Base-by-base conservation (phyloP, 208 protist species). In the Vickermania ingenoplastis region DNA sequence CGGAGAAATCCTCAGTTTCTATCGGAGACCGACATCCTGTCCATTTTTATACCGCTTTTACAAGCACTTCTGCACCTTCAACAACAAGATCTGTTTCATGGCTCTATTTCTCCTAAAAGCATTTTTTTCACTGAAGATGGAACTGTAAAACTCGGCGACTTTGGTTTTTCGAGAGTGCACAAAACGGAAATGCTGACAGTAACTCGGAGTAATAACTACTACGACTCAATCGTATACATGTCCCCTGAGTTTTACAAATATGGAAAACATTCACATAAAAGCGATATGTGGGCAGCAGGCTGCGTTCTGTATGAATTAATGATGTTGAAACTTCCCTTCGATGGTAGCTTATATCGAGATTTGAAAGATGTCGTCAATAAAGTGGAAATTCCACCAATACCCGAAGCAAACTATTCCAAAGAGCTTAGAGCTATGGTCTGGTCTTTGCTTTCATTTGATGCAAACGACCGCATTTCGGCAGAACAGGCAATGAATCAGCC, bases 1-100 rank as follows among this genome's bases (percentile, higher is more conserved):
- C 3, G 41, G 17, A 59, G 67, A 27, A 57, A 71, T 14, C 5
- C 3, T n/a, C 25, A 50, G 3, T 17, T 30, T 3, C 89, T 94
- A 55, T 41, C 51, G 17, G 75, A 83, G 48, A 53, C 66, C 4
- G 78, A 71, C n/a, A 76, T 79, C 21, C 69, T 84, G n/a, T 51
- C 75, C 25, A 94, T 88, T 49, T 94, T 96, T 64, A 63, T 81
- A 59, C 86, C 94, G 61, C 62, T 95, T 41, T 71, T 89, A n/a
- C 65, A 70, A 14, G 87, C 77, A 2, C 61, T 96, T 11, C 57
- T 70, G 27, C 90, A 96, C 59, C 85, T 85, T 63, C 81, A 88
- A 28, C 63, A 31, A 1, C 50, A 80, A 26, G 53, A 67, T n/a
- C 65, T 78, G 53, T 69, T 73, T 53, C 80, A 91, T 52, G 63